phyloP scores from a whole-genome alignment of 306 rosid genomes.

The Prunus davidiana region DNA sequence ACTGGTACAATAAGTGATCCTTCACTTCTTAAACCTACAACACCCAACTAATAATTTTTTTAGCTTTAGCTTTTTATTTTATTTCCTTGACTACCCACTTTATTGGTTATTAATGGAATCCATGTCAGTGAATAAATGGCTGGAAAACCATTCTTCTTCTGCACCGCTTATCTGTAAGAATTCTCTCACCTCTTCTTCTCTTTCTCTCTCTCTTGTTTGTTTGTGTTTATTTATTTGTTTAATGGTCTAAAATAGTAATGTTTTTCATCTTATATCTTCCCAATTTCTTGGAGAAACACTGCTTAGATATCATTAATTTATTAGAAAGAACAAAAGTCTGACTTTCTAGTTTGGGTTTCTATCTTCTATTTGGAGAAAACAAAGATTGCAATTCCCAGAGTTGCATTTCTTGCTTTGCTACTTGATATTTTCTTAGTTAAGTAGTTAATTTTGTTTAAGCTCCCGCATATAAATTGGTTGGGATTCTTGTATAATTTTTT shows the following conservation, averaged over 20 bases:
- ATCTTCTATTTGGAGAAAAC: background rate
- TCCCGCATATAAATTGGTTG: background rate
- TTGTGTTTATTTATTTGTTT: conserved; percentile 17
- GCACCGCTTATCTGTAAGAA: conserved; percentile 29
- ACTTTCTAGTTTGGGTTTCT: conserved; percentile 28
- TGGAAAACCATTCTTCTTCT: conserved; percentile 36
- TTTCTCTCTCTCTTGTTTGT: conserved; percentile 11
- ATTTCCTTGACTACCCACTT: conserved; percentile 28
- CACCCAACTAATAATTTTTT: conserved; percentile 14
- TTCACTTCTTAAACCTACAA: conserved; percentile 31
- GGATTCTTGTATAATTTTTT: background rate
- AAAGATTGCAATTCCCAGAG: conserved; percentile 3
- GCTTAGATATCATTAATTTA: conserved; percentile 10
- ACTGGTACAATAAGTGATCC: conserved; percentile 47
- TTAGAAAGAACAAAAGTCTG: conserved; percentile 9
- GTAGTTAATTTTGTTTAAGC: background rate
- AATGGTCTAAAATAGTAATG: conserved; percentile 16
- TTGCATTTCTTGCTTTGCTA: conserved; percentile 2
- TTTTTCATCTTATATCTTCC: conserved; percentile 32
- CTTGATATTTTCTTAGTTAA: background rate
- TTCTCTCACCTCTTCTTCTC: background rate
- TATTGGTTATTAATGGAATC: conserved; percentile 56
- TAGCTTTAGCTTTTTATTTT: background rate
- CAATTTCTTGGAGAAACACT: conserved; percentile 29
- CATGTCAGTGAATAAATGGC: conserved; percentile 55